These are phyloP conservation scores for Excoecaria agallocha DNA, from an alignment of 345 rosid species.

Conservation along the genomic window DNA sequence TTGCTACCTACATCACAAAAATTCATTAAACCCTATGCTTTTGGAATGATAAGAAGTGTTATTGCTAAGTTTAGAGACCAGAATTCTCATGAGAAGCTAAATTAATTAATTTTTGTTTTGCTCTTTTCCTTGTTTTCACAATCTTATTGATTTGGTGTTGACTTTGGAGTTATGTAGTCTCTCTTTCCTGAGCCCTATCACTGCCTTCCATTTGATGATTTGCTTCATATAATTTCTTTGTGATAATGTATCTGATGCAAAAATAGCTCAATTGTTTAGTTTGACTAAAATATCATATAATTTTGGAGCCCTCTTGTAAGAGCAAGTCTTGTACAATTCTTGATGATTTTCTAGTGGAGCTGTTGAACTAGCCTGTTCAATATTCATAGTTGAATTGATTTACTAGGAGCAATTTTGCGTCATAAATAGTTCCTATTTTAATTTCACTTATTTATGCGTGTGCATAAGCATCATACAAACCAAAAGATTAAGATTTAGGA, in stretches of 20 bases:
- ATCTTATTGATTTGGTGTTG: neutral
- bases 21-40: constrained; percentile 68
- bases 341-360: neutral
- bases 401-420: neutral
- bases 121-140: neutral
- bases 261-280: neutral
- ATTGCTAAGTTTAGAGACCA: constrained; percentile 73
- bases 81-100: constrained; percentile 80
- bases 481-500: neutral
- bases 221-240: neutral
- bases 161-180: neutral
- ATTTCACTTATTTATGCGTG: neutral
- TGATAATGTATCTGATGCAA: neutral
- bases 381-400: neutral
- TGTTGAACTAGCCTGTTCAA: neutral
- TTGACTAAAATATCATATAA: too few species aligned
- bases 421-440: neutral
- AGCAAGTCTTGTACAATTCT: neutral
- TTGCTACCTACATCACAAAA: constrained; percentile 62
- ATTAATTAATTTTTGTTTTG: constrained; percentile 25
- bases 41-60: constrained; percentile 66
- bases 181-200: neutral
- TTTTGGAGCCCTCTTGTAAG: neutral
- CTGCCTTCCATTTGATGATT: neutral
- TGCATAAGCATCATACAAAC: neutral